phyloP scores from a whole-genome alignment of 495 filamentous ascomycete genomes.

The Hypoxylon trugodes region DNA sequence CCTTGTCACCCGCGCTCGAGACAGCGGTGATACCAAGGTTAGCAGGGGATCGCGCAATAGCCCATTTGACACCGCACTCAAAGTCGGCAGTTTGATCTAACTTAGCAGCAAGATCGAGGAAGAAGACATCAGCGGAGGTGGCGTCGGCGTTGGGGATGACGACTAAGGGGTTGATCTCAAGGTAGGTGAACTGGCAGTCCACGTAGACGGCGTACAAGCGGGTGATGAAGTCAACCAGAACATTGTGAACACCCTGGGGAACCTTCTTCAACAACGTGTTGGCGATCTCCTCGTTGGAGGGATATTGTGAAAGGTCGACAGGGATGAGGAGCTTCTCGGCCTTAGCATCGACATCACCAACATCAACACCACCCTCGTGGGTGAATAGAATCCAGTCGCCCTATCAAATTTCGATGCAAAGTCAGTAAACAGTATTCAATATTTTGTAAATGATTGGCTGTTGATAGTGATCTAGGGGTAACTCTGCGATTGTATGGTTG shows the following conservation, averaged over 20 bases:
- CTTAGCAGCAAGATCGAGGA: conserved; percentile 98
- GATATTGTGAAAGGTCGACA: conserved; percentile 93
- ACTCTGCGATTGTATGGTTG: conserved; percentile 24
- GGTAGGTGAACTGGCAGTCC: conserved; percentile 99
- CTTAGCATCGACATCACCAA: conserved; percentile 98
- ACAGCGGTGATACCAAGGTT: conserved; percentile 79
- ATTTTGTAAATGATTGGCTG: conserved; percentile 10
- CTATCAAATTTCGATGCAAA: conserved; percentile 62
- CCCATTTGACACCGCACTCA: conserved; percentile 99
- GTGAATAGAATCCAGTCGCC: conserved; percentile 99
- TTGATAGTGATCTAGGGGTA: conserved; percentile 12
- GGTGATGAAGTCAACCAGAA: conserved; percentile 97
- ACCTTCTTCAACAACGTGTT: conserved; percentile 86
- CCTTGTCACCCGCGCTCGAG: conserved; percentile 69
- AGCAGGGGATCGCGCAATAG: conserved; percentile 85
- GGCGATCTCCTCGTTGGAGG: conserved; percentile 94
- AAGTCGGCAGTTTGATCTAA: conserved; percentile 99
- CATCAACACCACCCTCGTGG: conserved; percentile 98
- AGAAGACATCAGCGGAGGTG: conserved; percentile 95
- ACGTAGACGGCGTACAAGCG: conserved; percentile 80
- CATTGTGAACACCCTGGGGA: conserved; percentile 93
- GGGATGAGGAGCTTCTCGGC: conserved; percentile 98
- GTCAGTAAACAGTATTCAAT: conserved; percentile 49
- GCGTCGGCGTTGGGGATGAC: conserved; percentile 92
- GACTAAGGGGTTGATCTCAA: conserved; percentile 99